Evolutionary conservation across 768 basidiomycete species (phyloP), one percentile per base, ranked within the genome.

Genomic region (Mycena leptocephala): DNA sequence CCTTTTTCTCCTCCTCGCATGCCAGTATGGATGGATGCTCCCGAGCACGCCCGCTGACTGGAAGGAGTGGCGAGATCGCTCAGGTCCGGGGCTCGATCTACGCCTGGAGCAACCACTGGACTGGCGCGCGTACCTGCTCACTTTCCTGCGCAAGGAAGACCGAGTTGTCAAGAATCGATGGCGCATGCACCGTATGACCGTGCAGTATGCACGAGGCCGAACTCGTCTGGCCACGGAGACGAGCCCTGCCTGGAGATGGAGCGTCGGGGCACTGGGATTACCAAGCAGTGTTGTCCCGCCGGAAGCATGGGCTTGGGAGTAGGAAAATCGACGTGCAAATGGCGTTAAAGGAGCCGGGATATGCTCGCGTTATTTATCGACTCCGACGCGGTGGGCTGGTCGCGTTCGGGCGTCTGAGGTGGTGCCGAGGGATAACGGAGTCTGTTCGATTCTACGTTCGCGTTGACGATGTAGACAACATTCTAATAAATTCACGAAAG

Each of bases 11-110:
- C 77, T 32, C n/a, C 67, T 78, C 30, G 77, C 77, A 30, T 59
- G 37, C 37, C 61, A 77, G 53, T 73, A 61, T 33, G 76, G 75
- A 24, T 76, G 75, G 78, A 77, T 78, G 75, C 75, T 76, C 41
- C 78, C 78, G 3, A 41, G 24, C 22, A 77, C 65, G 3, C 71
- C 78, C 10, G 48, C 28, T 16, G 78, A 76, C 3, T 76, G 78
- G 78, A 61, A 62, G 3, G 70, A 63, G 22, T 73, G 75, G 78
- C 41, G 41, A 4, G 35, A 30, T 0, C 63, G 65, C 58, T 28
- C 68, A 18, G 68, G 68, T 13, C 56, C 71, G 22, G 62, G 41
- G 30, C 70, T 70, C 51, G 70, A 76, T 22, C 59, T 59, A 14
- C 69, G 64, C 55, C 26, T 53, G 56, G 72, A 74, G 9, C 63